Base-by-base conservation (phyloP, 2,329 filamentous ascomycete genomes). In the Aspergillus sp. region DNA sequence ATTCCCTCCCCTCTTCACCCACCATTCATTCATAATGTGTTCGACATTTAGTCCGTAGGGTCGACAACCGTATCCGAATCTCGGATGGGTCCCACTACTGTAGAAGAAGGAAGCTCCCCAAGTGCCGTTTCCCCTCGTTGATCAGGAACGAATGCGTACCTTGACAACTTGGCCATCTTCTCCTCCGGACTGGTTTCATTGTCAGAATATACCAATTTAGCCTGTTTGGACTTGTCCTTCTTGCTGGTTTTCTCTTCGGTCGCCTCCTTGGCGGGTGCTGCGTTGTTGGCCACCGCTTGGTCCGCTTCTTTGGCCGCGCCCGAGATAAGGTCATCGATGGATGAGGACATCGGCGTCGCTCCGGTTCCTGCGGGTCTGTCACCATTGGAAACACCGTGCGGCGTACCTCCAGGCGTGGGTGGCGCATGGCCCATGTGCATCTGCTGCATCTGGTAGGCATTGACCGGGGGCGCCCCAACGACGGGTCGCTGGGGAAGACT, bases 111-210 rank as follows among this genome's bases (percentile, higher is more conserved):
- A 60, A 72, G 63, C 61, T 75, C 74, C 61, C 67, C 66, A 56
- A 77, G 67, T 47, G 64, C 69, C 60, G 73, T 77, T 59, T 78
- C 71, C 54, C 64, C 67, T 67, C 71, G 75, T 56, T 68, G 71
- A 66, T 78, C 74, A 69, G 83, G 84, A 70, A 80, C 80, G 74
- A 85, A 90, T 68, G 88, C 87, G 80, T 96, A 96, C 76, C 87
- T 88, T 62, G 90, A 82, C 79, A 95, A 80, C 71, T 81, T 78
- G 29, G 91, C 89, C 90, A 96, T 92, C 78, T 88, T 91, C 82
- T 96, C 93, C 79, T 97, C 93, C 1, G 92, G 90, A 69, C 90
- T 95, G 70, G 87, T 80, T 59, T 90, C 88, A 54, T 89, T 87
- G 72, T 96, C 91, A 63, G 87, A 87, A 78, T 95, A 96, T 31